These are phyloP conservation scores for Gossypium schwendimanii DNA, from an alignment of 441 rosid species.

Conservation along the genomic window DNA sequence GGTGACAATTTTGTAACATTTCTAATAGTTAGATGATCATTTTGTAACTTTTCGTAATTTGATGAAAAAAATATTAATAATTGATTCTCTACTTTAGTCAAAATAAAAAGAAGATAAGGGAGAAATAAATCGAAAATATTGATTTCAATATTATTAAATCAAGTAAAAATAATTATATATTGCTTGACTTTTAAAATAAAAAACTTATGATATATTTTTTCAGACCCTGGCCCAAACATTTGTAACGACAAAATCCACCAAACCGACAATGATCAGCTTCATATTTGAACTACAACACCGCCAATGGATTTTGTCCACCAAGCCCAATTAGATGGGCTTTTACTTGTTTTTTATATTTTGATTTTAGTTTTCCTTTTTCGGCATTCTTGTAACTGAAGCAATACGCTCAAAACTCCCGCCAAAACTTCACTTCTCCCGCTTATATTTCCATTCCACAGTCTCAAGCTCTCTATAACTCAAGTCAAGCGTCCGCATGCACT, in stretches of 20 bases:
- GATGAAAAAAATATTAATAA: too few species aligned
- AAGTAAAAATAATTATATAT: background rate
- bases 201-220: background rate
- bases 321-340: background rate
- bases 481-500: background rate
- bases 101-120: too few species aligned
- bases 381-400: background rate
- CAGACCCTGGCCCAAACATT: background rate
- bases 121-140: too few species aligned
- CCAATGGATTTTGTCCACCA: background rate
- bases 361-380: background rate
- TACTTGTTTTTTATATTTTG: background rate
- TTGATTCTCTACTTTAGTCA: too few species aligned
- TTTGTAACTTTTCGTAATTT: too few species aligned
- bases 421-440: background rate
- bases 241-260: background rate
- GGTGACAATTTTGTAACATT: too few species aligned
- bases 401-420: constrained; percentile 6
- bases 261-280: background rate
- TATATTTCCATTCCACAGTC: background rate
- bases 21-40: too few species aligned
- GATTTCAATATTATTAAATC: background rate
- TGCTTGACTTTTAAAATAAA: background rate
- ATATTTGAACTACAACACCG: background rate
- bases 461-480: background rate